Percentiles rank a stretch among this genome's conserved stretches.
Evolutionary conservation across 768 basidiomycete genomes (phyloP).

Genomic region (Heimioporus sp.): DNA sequence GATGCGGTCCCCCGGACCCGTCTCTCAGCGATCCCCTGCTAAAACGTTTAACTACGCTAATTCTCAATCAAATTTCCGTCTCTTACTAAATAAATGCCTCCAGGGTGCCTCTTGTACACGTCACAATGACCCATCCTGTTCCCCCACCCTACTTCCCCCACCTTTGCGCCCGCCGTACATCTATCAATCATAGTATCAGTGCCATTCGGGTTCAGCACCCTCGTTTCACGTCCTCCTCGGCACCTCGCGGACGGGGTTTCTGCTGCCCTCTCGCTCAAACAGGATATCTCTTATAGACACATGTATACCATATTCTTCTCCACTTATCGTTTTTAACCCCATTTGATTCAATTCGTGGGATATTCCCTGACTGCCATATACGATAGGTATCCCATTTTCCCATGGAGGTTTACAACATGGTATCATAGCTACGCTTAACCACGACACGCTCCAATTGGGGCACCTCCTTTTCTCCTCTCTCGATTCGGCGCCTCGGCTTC

Average conservation of each 20-base stretch:
- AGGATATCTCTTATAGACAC: conserved; percentile 9
- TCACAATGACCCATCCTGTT: conserved; percentile 12
- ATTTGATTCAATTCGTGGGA: conserved; percentile 10
- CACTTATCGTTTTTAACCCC: conserved; percentile 14
- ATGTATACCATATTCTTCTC: conserved; percentile 12
- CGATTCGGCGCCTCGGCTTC: conserved; percentile 4
- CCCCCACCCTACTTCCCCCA: conserved; percentile 2
- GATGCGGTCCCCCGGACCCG: conserved; percentile 10
- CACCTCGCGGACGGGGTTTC: conserved; percentile 19
- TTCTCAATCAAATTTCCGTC: conserved; percentile 25
- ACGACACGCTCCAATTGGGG: conserved; percentile 1
- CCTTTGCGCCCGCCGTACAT: neutral
- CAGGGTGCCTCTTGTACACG: conserved; percentile 11
- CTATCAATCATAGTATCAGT: neutral
- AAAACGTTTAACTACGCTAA: conserved; percentile 34
- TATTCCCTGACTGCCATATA: conserved; percentile 9
- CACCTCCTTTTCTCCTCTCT: neutral
- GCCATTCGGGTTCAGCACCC: conserved; percentile 1
- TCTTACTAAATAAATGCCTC: conserved; percentile 15
- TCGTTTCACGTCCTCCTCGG: conserved; percentile 25
- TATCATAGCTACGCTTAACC: conserved; percentile 23
- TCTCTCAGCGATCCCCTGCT: conserved; percentile 18
- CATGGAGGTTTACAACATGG: conserved; percentile 19
- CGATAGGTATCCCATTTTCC: conserved; percentile 17
- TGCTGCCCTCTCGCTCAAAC: conserved; percentile 1